phyloP scores from a whole-genome alignment of 371 early-diverging fungal genomes.

The Lichtheimia hyalospora region DNA sequence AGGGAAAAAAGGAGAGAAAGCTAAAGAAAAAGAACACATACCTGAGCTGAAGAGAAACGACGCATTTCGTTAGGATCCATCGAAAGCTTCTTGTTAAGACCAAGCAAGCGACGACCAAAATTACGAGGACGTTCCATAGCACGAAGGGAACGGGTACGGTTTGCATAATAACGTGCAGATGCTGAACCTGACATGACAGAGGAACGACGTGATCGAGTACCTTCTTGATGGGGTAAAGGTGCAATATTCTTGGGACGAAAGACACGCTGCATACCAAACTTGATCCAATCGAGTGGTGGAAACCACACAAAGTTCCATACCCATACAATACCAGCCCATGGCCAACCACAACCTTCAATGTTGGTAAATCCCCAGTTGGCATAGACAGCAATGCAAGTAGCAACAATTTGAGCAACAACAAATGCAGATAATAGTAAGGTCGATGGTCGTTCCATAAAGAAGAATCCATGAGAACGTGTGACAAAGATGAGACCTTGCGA shows the following conservation, averaged over 20 bases:
- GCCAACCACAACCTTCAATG: conserved; percentile 55
- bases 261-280: conserved; percentile 65
- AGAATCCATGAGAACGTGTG: conserved; percentile 56
- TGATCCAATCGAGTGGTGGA: conserved; percentile 71
- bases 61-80: conserved; percentile 57
- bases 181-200: conserved; percentile 29
- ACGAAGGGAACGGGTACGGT: conserved; percentile 42
- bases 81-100: conserved; percentile 25
- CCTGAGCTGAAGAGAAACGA: conserved; percentile 44
- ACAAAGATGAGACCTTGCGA: conserved; percentile 58
- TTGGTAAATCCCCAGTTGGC: conserved; percentile 60
- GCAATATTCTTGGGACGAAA: conserved; percentile 43
- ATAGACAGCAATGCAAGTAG: conserved; percentile 58
- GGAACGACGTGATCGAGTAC: conserved; percentile 23
- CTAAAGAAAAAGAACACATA: background rate
- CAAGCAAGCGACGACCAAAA: conserved; percentile 31
- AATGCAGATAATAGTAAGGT: conserved; percentile 47
- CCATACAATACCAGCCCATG: conserved; percentile 66
- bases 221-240: background rate
- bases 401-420: conserved; percentile 52
- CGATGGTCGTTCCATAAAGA: conserved; percentile 54
- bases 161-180: conserved; percentile 41
- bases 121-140: conserved; percentile 32
- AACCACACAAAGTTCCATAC: conserved; percentile 81
- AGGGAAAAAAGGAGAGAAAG: background rate